Percentiles rank a stretch among this genome's conserved stretches.
phyloP scores from a whole-genome alignment of 2,329 filamentous ascomycete genomes.

The Colletotrichum lindemuthianum region DNA sequence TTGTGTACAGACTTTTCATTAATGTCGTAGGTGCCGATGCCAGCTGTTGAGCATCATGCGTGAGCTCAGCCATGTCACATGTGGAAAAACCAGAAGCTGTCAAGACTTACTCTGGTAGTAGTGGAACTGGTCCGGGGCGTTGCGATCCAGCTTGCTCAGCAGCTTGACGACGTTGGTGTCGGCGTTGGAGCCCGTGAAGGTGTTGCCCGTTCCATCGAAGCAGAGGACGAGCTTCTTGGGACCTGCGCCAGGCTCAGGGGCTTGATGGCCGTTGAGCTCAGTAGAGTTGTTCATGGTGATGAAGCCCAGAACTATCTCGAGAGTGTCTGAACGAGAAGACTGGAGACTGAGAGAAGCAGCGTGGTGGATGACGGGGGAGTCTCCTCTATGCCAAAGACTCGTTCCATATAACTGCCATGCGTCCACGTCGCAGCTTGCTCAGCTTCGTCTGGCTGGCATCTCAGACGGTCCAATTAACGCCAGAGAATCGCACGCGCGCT shows the following conservation, averaged over 20 bases:
- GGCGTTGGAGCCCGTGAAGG: constrained; percentile 55
- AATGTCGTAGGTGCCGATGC: constrained; percentile 60
- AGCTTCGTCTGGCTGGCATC: too few relatives aligned
- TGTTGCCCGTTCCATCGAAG: constrained; percentile 61
- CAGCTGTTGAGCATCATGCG: constrained; percentile 44
- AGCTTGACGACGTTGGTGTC: constrained; percentile 67
- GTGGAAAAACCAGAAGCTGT: not conserved
- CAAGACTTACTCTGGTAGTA: constrained; percentile 58
- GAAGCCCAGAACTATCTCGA: too few relatives aligned
- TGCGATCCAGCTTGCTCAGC: constrained; percentile 56
- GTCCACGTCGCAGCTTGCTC: too few relatives aligned
- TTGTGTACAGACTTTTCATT: constrained; percentile 54
- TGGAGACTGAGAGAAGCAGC: too few relatives aligned
- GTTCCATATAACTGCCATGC: too few relatives aligned
- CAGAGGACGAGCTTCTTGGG: constrained; percentile 56
- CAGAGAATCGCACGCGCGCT: too few relatives aligned
- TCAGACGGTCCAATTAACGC: too few relatives aligned
- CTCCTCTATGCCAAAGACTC: too few relatives aligned
- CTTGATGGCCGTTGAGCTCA: not conserved
- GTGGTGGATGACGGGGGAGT: too few relatives aligned
- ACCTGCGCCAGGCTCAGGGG: not conserved
- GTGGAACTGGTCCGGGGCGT: constrained; percentile 54
- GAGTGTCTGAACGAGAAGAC: too few relatives aligned
- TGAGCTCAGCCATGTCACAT: not conserved
- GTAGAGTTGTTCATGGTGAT: not conserved